Base-by-base conservation (phyloP, 495 filamentous ascomycete genomes). In the Viridothelium virens region DNA sequence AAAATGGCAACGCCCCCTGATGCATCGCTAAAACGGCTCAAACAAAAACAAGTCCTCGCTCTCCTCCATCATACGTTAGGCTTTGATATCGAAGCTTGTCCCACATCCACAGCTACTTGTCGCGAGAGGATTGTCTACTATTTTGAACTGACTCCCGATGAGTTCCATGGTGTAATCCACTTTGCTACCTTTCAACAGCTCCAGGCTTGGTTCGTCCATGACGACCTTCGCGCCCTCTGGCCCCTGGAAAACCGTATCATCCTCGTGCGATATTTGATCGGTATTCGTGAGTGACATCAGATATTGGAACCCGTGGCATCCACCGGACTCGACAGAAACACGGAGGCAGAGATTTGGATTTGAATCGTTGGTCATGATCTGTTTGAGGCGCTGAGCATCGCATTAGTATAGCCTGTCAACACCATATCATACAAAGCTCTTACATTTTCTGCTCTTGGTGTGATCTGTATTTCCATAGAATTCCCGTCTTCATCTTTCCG, bases 301-400 rank as follows among this genome's bases (percentile, higher is more conserved):
- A 72, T 97, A 98, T 76, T 98, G 94, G 78, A 98, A 97, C 25
- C 94, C 94, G 78, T 98, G 95, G 77, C 94, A 98, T 44, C 94
- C 94, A 66, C 94, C 94, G 59, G 85, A 88, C 67, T 94, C 90
- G 37, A 98, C 92, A 48, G 90, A 88, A 71, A 98, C 88, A 53
- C 94, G 90, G 18, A 98, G 85, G 10, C 90, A 88, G 44, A 96
- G 84, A 71, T 87, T 79, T 2, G 92, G 90, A 77, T 96, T 95
- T 56, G 81, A 77, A 76, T 95, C 89, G 69, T 86, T 87, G 18
- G 78, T 73, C 78, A 86, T 84, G 66, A 91, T 87, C 64, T 85
- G 75, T 68, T 86, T 81, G 62, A 98, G 86, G 38, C 93, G 89
- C 82, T 87, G 70, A 12, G 31, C 47, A 38, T 25, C 34, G 34